phyloP scores from a whole-genome alignment of 2,329 filamentous ascomycete species.

The Xylariales sp. region DNA sequence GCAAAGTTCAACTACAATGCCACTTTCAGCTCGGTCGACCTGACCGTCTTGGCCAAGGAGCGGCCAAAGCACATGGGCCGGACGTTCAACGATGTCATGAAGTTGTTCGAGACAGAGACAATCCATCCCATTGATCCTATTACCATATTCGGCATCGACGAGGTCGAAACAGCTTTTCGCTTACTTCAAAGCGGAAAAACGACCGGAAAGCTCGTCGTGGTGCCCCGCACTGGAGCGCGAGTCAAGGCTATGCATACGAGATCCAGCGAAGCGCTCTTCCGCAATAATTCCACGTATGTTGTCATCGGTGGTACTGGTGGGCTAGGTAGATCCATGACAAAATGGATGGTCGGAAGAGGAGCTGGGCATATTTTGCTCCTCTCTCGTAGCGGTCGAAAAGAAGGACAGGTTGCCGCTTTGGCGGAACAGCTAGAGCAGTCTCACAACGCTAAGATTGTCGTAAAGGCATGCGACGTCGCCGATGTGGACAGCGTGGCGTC shows the following conservation, averaged over 20 bases:
- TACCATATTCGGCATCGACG: constrained; percentile 26
- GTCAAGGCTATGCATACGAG: constrained; percentile 27
- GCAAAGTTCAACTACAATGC: constrained; percentile 40
- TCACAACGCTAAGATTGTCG: constrained; percentile 36
- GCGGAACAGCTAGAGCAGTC: constrained; percentile 32
- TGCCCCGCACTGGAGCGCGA: constrained; percentile 33
- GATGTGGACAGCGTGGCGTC: constrained; percentile 31
- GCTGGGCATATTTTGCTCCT: constrained; percentile 44
- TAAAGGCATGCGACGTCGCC: constrained; percentile 45
- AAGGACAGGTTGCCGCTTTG: constrained; percentile 33
- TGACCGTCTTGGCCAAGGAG: constrained; percentile 34
- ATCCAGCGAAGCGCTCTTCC: constrained; percentile 29
- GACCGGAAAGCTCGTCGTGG: constrained; percentile 38
- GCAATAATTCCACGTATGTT: constrained; percentile 40
- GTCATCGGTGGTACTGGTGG: constrained; percentile 48
- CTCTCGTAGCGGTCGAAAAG: constrained; percentile 39
- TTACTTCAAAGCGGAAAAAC: constrained; percentile 36
- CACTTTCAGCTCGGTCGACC: constrained; percentile 41
- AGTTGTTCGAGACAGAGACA: constrained; percentile 20
- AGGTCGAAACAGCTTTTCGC: constrained; percentile 36
- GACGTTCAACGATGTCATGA: constrained; percentile 20
- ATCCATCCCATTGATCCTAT: constrained; percentile 28
- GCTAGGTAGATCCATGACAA: constrained; percentile 43
- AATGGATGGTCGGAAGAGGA: constrained; percentile 44
- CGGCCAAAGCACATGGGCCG: constrained; percentile 20